Percentiles rank a stretch among this genome's conserved stretches.
Evolutionary conservation across 352 stramenopile species (phyloP).

Genomic region (Globisporangium uncinulatum): DNA sequence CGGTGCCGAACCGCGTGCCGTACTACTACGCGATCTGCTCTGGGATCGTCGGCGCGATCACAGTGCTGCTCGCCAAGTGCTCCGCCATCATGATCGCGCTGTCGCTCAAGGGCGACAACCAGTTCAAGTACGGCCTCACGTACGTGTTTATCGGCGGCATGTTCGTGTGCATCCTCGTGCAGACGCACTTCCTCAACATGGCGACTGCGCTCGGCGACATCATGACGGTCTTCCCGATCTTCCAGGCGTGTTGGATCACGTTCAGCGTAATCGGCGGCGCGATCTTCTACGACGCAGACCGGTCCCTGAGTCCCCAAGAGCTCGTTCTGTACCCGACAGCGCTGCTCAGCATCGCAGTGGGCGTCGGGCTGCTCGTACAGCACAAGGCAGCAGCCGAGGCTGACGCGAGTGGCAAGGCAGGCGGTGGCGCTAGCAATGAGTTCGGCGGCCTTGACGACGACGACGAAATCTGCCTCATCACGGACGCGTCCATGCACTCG

Average conservation of each 20-base stretch:
- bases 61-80: slow-evolving; percentile 80
- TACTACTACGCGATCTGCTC: slow-evolving; percentile 87
- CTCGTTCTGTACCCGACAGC: slow-evolving; percentile 74
- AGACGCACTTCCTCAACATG: slow-evolving; percentile 87
- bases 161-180: slow-evolving; percentile 80
- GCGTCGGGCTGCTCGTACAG: slow-evolving; percentile 71
- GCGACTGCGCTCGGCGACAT: slow-evolving; percentile 78
- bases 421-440: slow-evolving; percentile 11
- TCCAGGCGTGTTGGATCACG: slow-evolving; percentile 85
- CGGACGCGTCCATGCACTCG: slow-evolving; percentile 61
- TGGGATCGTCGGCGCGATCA: slow-evolving; percentile 80
- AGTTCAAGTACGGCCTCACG: slow-evolving; percentile 81
- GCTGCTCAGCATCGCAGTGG: slow-evolving; percentile 54
- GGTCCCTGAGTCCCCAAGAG: slow-evolving; percentile 40
- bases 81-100: slow-evolving; percentile 81
- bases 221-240: slow-evolving; percentile 88
- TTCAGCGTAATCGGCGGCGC: slow-evolving; percentile 83
- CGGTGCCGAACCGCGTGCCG: slow-evolving; percentile 38
- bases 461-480: slow-evolving; percentile 49
- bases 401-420: slow-evolving; percentile 8
- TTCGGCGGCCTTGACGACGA: slow-evolving; percentile 33
- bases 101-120: slow-evolving; percentile 79
- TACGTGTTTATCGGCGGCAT: slow-evolving; percentile 86
- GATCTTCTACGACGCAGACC: slow-evolving; percentile 79
- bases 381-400: slow-evolving; percentile 18